A percentile compares a stretch with the other conserved stretches of the same genome.
phyloP scores from a whole-genome alignment of 495 filamentous ascomycete species.

The Tuber brumale region DNA sequence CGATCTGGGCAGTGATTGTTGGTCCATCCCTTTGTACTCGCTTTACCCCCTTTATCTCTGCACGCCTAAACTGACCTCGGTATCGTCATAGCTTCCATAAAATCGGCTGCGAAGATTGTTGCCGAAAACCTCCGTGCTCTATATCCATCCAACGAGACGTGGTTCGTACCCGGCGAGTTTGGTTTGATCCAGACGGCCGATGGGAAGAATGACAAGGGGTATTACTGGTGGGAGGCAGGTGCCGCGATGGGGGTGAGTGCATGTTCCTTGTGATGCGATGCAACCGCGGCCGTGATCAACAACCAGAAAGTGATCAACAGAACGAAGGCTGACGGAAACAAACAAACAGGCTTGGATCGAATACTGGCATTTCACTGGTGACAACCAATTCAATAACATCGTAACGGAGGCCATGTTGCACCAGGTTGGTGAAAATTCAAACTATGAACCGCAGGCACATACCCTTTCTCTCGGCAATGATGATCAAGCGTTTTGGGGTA shows the following conservation, averaged over 20 bases:
- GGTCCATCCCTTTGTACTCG: background rate
- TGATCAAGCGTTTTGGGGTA: slow-evolving; percentile 78
- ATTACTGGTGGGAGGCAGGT: slow-evolving; percentile 43
- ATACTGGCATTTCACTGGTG: slow-evolving; percentile 72
- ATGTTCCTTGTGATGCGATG: slow-evolving; percentile 8
- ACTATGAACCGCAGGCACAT: slow-evolving; percentile 68
- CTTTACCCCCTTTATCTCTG: background rate
- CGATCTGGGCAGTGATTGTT: background rate
- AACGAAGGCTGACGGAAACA: background rate
- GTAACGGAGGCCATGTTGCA: slow-evolving; percentile 58
- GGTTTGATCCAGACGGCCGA: slow-evolving; percentile 31
- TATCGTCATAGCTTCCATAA: slow-evolving; percentile 25
- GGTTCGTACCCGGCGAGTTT: slow-evolving; percentile 38
- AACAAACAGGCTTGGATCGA: slow-evolving; percentile 49
- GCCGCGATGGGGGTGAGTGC: slow-evolving; percentile 40
- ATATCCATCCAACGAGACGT: slow-evolving; percentile 34
- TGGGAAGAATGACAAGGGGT: slow-evolving; percentile 37
- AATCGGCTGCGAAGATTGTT: slow-evolving; percentile 24
- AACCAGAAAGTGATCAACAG: background rate
- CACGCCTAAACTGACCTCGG: background rate
- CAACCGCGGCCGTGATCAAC: background rate
- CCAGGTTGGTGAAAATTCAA: slow-evolving; percentile 59
- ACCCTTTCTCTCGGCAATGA: slow-evolving; percentile 75
- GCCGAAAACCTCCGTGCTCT: slow-evolving; percentile 34
- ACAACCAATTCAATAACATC: slow-evolving; percentile 61